Evolutionary conservation across 305 asterid genomes (phyloP).

Genomic region (Ajuga reptans): DNA sequence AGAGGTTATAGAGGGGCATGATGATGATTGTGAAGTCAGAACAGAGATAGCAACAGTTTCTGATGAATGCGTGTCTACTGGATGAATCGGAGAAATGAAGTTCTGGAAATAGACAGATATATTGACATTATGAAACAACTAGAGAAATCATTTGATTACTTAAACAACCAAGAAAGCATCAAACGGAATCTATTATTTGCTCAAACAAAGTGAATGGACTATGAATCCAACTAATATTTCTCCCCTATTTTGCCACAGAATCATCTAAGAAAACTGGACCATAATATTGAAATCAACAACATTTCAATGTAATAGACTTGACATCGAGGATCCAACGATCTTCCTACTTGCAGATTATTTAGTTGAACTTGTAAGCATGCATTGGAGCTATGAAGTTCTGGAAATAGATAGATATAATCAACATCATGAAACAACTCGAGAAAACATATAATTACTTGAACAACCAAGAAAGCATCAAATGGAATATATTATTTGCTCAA

Average conservation of each 20-base stretch:
- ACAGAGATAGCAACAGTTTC: constrained; percentile 29
- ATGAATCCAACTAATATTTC: background rate
- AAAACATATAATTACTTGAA: background rate
- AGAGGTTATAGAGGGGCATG: constrained; percentile 30
- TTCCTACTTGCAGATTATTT: constrained; percentile 2
- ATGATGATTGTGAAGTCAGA: constrained; percentile 30
- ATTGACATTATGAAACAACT: background rate
- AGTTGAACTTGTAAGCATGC: background rate
- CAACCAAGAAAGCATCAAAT: background rate
- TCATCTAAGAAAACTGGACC: background rate
- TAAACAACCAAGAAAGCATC: background rate
- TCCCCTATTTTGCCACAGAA: background rate
- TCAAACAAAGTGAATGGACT: background rate
- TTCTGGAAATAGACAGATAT: constrained; percentile 29
- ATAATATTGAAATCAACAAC: background rate
- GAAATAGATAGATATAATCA: constrained; percentile 13
- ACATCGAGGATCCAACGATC: background rate
- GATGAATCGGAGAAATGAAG: constrained; percentile 20
- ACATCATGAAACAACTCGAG: background rate
- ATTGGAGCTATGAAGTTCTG: constrained; percentile 30
- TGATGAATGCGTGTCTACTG: constrained; percentile 26
- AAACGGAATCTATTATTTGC: background rate
- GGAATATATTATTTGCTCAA: background rate
- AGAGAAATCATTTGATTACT: background rate
- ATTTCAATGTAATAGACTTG: background rate